These are phyloP conservation scores for Puccinia hordei DNA, from an alignment of 1,284 basidiomycete genomes.

Conservation along the genomic window DNA sequence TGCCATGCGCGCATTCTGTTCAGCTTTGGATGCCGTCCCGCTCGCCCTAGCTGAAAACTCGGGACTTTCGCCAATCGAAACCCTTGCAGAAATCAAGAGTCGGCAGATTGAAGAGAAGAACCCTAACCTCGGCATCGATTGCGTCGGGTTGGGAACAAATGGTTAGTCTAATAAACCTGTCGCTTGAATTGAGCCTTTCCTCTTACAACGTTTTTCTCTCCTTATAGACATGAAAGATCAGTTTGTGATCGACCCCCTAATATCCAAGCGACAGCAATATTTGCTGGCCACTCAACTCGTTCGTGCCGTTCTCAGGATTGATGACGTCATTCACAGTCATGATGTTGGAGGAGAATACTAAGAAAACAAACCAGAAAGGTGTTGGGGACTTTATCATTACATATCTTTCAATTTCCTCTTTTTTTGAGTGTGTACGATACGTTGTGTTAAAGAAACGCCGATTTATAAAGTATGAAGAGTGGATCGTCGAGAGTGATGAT, in stretches of 20 bases:
- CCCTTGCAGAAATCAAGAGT: conserved; percentile 89
- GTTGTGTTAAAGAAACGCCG: too few relatives aligned
- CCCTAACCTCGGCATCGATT: conserved; percentile 88
- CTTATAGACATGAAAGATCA: conserved; percentile 90
- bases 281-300: conserved; percentile 90
- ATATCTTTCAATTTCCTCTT: not conserved
- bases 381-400: not conserved
- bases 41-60: conserved; percentile 97
- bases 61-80: conserved; percentile 93
- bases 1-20: conserved; percentile 96
- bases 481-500: too few relatives aligned
- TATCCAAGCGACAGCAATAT: conserved; percentile 96
- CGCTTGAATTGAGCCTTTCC: not conserved
- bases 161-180: conserved; percentile 67
- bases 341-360: conserved; percentile 50
- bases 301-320: conserved; percentile 60
- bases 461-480: too few relatives aligned
- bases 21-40: conserved; percentile 88
- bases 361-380: conserved; percentile 4
- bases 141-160: conserved; percentile 79
- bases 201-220: conserved; percentile 22
- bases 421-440: conserved; percentile 15
- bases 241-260: conserved; percentile 93
- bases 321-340: conserved; percentile 57
- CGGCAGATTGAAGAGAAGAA: conserved; percentile 85